phyloP scores from a whole-genome alignment of 2,329 filamentous ascomycete genomes.

The Rhinocladiella mackenziei region DNA sequence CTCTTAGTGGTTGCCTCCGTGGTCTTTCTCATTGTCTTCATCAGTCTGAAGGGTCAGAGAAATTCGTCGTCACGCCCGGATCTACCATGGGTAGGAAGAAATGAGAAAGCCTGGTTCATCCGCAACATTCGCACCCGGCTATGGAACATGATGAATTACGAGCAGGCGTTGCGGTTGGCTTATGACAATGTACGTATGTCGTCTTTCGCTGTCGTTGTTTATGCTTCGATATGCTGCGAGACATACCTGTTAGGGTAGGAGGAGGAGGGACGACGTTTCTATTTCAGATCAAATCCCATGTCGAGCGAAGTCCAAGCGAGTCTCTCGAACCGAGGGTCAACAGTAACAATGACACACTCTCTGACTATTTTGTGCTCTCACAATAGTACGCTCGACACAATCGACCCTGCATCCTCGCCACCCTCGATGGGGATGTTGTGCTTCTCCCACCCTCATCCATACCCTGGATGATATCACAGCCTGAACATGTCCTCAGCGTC shows the following conservation, averaged over 20 bases:
- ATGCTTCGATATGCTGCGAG: too few species aligned
- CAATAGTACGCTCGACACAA: constrained; percentile 9
- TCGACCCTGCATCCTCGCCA: constrained; percentile 9
- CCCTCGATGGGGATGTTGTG: constrained; percentile 23
- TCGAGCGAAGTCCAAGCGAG: too few species aligned
- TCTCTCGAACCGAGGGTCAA: too few species aligned
- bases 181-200: constrained; percentile 10
- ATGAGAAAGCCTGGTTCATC: constrained; percentile 8
- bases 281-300: too few species aligned
- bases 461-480: constrained; percentile 42
- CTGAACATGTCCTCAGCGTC: constrained; percentile 39
- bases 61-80: neutral
- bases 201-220: too few species aligned
- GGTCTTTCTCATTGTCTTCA: too few species aligned
- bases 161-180: constrained; percentile 8
- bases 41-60: neutral
- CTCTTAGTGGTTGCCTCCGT: too few species aligned
- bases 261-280: too few species aligned
- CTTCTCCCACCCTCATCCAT: constrained; percentile 36
- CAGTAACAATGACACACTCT: too few species aligned
- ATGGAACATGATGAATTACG: constrained; percentile 13
- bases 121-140: constrained; percentile 3
- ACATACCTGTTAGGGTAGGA: too few species aligned
- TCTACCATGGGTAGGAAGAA: constrained; percentile 11
- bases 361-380: neutral